These are phyloP conservation scores for Dryas integrifolia DNA, from an alignment of 331 rosid genomes.

Conservation along the genomic window DNA sequence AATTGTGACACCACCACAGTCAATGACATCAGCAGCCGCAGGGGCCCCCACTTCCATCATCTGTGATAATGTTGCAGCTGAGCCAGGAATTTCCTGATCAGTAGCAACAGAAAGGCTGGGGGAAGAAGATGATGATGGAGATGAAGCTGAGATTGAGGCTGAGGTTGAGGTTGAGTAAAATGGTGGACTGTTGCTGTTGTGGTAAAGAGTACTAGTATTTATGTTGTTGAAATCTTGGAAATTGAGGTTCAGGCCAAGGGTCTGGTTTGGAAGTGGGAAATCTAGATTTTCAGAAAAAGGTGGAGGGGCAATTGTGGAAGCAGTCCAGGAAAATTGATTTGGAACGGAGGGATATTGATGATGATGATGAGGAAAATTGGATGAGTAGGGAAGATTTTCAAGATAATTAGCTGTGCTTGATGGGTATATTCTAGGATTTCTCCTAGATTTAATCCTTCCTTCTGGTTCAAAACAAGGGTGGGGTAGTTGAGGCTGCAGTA, in stretches of 20 bases:
- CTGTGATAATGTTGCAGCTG: constrained; percentile 35
- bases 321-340: constrained; percentile 40
- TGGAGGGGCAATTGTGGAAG: constrained; percentile 36
- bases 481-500: constrained; percentile 21
- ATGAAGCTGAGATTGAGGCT: constrained; percentile 34
- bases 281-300: constrained; percentile 46
- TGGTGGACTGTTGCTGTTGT: constrained; percentile 38
- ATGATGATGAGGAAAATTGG: constrained; percentile 28
- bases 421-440: constrained; percentile 52
- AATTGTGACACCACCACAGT: constrained; percentile 31
- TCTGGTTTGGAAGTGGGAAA: constrained; percentile 62
- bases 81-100: constrained; percentile 44
- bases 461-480: constrained; percentile 40
- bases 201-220: constrained; percentile 38
- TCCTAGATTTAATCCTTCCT: constrained; percentile 49
- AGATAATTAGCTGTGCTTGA: constrained; percentile 37
- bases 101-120: constrained; percentile 31
- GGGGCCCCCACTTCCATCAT: constrained; percentile 37
- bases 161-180: constrained; percentile 35
- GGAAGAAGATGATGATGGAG: constrained; percentile 36
- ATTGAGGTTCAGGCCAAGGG: constrained; percentile 82
- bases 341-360: constrained; percentile 27
- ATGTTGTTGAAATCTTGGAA: constrained; percentile 62
- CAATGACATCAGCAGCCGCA: constrained; percentile 31
- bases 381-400: constrained; percentile 35